A percentile compares a stretch with the other conserved stretches of the same genome.
Conservation (phyloP, 2,329 filamentous ascomycete genomes). For the Bisporella sp. region DNA sequence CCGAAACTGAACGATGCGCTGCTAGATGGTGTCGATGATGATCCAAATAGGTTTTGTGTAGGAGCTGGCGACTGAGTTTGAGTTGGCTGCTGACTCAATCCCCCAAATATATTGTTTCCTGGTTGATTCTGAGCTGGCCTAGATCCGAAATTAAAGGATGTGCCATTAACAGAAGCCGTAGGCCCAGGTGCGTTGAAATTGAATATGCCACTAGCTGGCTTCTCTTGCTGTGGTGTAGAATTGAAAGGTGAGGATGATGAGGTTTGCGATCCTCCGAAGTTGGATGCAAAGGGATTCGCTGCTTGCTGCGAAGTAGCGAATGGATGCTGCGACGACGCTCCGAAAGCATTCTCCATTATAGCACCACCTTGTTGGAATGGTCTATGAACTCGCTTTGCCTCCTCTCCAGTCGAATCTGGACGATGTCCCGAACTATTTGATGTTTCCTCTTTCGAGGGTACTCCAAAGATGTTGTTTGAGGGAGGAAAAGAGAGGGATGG, state of each 20-base stretch:
- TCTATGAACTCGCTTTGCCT: slow-evolving; percentile 2
- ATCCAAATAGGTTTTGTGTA: slow-evolving; percentile 1
- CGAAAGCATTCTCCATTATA: not conserved
- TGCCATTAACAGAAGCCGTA: not conserved
- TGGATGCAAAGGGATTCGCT: not conserved
- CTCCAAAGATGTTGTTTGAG: slow-evolving; percentile 4
- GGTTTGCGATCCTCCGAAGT: not conserved
- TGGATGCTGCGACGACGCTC: not conserved
- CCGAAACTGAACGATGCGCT: no score
- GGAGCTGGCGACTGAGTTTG: slow-evolving; percentile 1
- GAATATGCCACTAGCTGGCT: not conserved
- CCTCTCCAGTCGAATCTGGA: slow-evolving; percentile 9
- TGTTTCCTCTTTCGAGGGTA: not conserved
- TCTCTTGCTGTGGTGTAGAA: not conserved
- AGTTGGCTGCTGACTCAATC: not conserved
- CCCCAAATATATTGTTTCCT: slow-evolving; percentile 8
- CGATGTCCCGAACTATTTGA: not conserved
- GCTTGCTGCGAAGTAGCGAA: not conserved
- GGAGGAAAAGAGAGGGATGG: slow-evolving; percentile 9
- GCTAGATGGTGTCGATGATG: slow-evolving; percentile 1
- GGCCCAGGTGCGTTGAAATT: not conserved
- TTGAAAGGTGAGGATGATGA: not conserved
- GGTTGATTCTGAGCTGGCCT: not conserved
- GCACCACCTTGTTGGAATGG: not conserved
- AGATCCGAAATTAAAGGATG: not conserved